These are phyloP conservation scores for Rhizopus stolonifer DNA, from an alignment of 371 early-diverging fungal genomes.

Conservation along the genomic window DNA sequence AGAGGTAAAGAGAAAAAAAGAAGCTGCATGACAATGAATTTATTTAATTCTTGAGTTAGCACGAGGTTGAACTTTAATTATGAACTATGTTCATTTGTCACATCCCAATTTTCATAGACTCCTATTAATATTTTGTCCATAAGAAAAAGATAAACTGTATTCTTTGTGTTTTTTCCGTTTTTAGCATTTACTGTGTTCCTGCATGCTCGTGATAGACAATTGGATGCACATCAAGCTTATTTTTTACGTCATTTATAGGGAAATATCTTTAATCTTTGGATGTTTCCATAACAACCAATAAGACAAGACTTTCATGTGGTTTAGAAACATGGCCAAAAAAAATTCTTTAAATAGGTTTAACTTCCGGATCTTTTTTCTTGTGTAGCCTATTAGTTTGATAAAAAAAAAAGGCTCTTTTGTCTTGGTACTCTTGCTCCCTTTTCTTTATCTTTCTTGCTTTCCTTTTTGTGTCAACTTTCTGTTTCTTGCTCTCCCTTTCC, in stretches of 20 bases:
- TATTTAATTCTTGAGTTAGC: background rate
- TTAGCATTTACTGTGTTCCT: background rate
- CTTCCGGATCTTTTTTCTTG: constrained; percentile 1
- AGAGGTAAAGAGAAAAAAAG: background rate
- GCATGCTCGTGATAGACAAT: too few species aligned
- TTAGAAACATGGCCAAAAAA: background rate
- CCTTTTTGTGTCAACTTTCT: background rate
- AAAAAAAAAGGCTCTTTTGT: background rate
- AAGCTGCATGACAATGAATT: background rate
- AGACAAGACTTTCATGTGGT: too few species aligned
- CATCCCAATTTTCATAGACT: background rate
- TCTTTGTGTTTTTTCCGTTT: background rate
- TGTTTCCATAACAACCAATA: too few species aligned
- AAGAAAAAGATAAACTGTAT: too few species aligned
- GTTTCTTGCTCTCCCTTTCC: constrained; percentile 4
- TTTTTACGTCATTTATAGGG: too few species aligned
- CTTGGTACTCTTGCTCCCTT: background rate
- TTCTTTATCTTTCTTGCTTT: background rate
- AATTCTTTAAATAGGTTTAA: constrained; percentile 2
- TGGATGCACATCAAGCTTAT: too few species aligned
- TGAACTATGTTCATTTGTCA: background rate
- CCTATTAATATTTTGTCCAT: too few species aligned
- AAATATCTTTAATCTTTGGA: too few species aligned
- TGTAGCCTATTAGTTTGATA: constrained; percentile 1
- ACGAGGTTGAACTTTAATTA: constrained; percentile 1